phyloP scores from a whole-genome alignment of 768 basidiomycete species.

The Candolleomyces eurysporus region DNA sequence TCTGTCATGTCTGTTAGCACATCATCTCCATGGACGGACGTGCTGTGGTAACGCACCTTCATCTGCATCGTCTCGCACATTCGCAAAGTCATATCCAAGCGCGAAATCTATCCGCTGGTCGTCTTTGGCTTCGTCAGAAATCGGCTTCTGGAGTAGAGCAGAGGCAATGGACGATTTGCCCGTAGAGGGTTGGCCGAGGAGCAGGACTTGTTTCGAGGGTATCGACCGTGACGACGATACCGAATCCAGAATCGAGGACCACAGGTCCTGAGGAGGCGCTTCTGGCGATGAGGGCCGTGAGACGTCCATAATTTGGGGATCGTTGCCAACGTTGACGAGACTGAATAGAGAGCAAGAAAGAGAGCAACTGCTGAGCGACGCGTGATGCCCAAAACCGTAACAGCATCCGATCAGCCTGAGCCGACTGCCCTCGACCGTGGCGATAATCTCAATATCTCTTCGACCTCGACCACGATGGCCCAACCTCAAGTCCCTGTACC shows the following conservation, averaged over 20 bases:
- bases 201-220: conserved; percentile 82
- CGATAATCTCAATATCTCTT: not conserved
- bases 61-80: conserved; percentile 89
- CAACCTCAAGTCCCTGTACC: conserved; percentile 46
- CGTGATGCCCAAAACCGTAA: not conserved
- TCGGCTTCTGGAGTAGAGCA: conserved; percentile 67
- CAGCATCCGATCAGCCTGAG: not conserved
- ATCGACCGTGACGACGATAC: conserved; percentile 79
- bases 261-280: conserved; percentile 77
- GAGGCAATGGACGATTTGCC: conserved; percentile 78
- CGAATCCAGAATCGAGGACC: conserved; percentile 90
- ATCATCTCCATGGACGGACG: not conserved
- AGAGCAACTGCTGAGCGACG: not conserved
- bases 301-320: conserved; percentile 30
- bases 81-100: conserved; percentile 89
- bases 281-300: conserved; percentile 69
- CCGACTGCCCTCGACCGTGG: no score
- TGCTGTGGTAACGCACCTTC: conserved; percentile 61
- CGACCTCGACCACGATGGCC: conserved; percentile 32
- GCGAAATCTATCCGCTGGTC: conserved; percentile 74
- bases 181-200: conserved; percentile 76
- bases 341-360: not conserved
- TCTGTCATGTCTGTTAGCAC: conserved; percentile 44
- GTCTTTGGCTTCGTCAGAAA: conserved; percentile 53
- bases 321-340: not conserved